Evolutionary conservation across 108 stramenopile genomes (phyloP), one percentile per base, ranked within the genome.

Genomic region (Stephanodiscus minutulus): DNA sequence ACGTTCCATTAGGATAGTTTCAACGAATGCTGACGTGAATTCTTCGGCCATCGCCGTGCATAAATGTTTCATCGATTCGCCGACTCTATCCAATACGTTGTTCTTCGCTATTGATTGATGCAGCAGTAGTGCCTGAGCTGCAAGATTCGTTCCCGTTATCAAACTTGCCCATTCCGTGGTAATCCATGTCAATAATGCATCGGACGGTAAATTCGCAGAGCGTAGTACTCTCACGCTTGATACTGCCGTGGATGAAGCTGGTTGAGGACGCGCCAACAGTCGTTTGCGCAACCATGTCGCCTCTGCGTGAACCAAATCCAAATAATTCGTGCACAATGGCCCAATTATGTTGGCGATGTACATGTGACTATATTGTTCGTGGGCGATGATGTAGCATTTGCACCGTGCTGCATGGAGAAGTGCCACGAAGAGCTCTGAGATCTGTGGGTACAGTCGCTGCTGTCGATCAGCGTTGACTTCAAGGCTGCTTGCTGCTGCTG

Each of bases 281-380:
- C 21, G 66, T 28, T 73, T 77, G 9, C 83, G 84, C 37, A 90
- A 66, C 48, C 76, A 68, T 21, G 87, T 60, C 8, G 91, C 81
- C 44, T 85, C 73, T n/a, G 82, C 85, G 39, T 88, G 89, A 8
- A 90, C 46, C 54, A 87, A 73, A 76, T 93, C 89, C 44, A 90
- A 57, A 61, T 86, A 90, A 36, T 86, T 82, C 11, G 78, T 78
- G 58, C 86, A 90, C 5, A 90, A 54, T 7, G 91, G 88, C 15
- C 85, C 86, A 25, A 85, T 79, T 0, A 93, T 88, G 18, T 79
- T 65, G 49, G 70, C 83, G 22, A 88, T 41, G 41, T 93, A 93
- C 27, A 73, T 24, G 37, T 78, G 72, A n/a, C 44, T 69, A 37
- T 27, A 73, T 36, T 18, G 83, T 33, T 46, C 61, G 70, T 61